A percentile compares a stretch with the other conserved stretches of the same genome.
Evolutionary conservation across 192 early-diverging fungal genomes (phyloP).

Genomic region (Mortierella claussenii): DNA sequence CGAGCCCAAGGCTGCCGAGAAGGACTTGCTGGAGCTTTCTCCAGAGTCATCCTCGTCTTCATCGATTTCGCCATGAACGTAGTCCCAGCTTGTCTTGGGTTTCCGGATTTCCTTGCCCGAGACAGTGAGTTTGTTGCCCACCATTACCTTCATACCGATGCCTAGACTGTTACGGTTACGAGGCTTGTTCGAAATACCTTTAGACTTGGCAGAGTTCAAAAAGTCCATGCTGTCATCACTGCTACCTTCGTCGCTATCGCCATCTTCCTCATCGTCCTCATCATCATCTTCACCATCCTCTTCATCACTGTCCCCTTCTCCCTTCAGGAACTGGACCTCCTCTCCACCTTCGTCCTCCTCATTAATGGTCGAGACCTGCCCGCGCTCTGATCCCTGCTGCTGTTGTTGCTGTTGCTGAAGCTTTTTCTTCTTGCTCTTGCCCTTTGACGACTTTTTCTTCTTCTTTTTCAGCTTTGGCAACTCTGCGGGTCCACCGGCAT

Average conservation of each 20-base stretch:
- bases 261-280: constrained; percentile 26
- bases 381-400: constrained; percentile 8
- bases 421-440: constrained; percentile 27
- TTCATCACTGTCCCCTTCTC: constrained; percentile 16
- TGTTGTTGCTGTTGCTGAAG: constrained; percentile 5
- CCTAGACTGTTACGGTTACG: constrained; percentile 51
- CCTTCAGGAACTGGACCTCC: constrained; percentile 23
- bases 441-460: constrained; percentile 35
- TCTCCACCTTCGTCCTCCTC: constrained; percentile 40
- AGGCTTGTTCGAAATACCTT: constrained; percentile 24
- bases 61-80: constrained; percentile 39
- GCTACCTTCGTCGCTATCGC: constrained; percentile 11
- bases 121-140: constrained; percentile 41
- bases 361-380: constrained; percentile 20
- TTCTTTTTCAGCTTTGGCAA: constrained; percentile 49
- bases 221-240: constrained; percentile 29
- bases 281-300: constrained; percentile 33
- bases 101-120: constrained; percentile 50
- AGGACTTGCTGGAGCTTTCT: constrained; percentile 10
- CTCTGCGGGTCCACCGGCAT: constrained; percentile 42
- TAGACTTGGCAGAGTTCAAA: constrained; percentile 25
- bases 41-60: constrained; percentile 35
- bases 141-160: constrained; percentile 52
- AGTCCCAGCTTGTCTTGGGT: constrained; percentile 52
- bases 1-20: constrained; percentile 27